Evolutionary conservation across 495 filamentous ascomycete species (phyloP), one percentile per base, ranked within the genome.

Genomic region (Penicillium psychrofluorescens): DNA sequence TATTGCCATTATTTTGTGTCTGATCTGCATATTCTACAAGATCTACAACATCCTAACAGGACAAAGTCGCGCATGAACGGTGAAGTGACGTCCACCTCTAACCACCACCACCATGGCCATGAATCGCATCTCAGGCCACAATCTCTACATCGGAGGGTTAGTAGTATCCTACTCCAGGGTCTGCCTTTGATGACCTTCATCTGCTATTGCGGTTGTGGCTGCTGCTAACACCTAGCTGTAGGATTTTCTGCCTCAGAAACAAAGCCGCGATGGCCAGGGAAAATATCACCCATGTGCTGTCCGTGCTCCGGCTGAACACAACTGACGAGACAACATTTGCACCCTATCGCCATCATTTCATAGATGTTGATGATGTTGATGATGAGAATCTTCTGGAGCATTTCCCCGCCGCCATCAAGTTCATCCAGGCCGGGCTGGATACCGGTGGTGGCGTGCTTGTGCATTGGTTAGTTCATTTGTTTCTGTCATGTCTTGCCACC

Each of bases 271-370:
- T 98, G 29, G 64, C 74, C 40, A 71, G 81, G 46, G 76, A 79
- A 47, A 84, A 84, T 37, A 88, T 97, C 61, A 96, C 89, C 2
- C 91, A 96, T 66, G 73, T 97, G 31, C 67, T 98, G n/a, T 95
- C 91, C 2, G 88, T 88, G 45, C 57, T 92, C 43, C 70, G 76
- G 32, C 63, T 81, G 38, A 67, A 79, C 40, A 74, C 80, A 41
- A 59, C 76, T 39, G 54, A 71, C 41, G 58, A 62, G 16, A 57
- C 2, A 22, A 22, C 48, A 1, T 62, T 69, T 27, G 42, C 43
- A 8, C 28, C 41, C 11, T 88, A 81, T 58, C 64, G 81, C 46
- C 90, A 94, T 59, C 74, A 84, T 48, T 74, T 75, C 48, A 83
- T 97, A 55, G 82, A 89, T 47, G 80, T 95, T 30, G 86, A 95